Evolutionary conservation across 768 basidiomycete species (phyloP).

Genomic region (Leccinum variicolor): DNA sequence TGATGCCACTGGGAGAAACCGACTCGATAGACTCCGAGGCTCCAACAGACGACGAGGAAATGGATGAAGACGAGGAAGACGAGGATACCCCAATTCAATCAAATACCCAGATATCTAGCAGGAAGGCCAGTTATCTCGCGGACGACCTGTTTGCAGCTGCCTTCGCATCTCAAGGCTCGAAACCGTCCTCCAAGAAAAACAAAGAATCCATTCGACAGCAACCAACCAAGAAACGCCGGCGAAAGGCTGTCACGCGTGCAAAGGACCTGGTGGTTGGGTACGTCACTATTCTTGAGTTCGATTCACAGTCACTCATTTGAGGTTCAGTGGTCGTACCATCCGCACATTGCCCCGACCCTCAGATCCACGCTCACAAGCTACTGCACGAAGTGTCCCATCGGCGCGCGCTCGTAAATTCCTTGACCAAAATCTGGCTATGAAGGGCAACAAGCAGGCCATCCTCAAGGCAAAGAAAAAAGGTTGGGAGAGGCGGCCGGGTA

Average conservation of each 20-base stretch:
- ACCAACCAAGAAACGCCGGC: constrained; percentile 25
- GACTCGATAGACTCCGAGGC: constrained; percentile 11
- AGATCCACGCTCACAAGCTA: constrained; percentile 30
- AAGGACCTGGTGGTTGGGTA: constrained; percentile 61
- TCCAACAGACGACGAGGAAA: constrained; percentile 18
- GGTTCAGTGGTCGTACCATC: constrained; percentile 50
- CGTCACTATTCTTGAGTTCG: background rate
- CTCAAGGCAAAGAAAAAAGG: constrained; percentile 38
- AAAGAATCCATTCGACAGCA: constrained; percentile 24
- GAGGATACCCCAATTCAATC: background rate
- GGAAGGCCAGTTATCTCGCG: constrained; percentile 54
- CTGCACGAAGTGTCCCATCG: constrained; percentile 46
- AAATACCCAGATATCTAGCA: constrained; percentile 14
- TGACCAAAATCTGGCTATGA: constrained; percentile 47
- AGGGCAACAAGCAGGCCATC: constrained; percentile 27
- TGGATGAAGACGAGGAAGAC: constrained; percentile 16
- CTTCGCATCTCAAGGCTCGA: constrained; percentile 36
- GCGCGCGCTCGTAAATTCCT: constrained; percentile 50
- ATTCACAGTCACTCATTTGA: constrained; percentile 2
- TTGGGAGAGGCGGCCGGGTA: constrained; percentile 63
- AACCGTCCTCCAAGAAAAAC: constrained; percentile 10
- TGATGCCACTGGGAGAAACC: constrained; percentile 9
- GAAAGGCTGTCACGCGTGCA: constrained; percentile 30
- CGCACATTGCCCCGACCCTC: constrained; percentile 40
- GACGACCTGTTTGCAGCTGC: constrained; percentile 64